Percentiles rank a stretch among this genome's conserved stretches.
Evolutionary conservation across 225 moss, liverwort and hornwort genomes (phyloP).

Genomic region (Marchantia paleacea): DNA sequence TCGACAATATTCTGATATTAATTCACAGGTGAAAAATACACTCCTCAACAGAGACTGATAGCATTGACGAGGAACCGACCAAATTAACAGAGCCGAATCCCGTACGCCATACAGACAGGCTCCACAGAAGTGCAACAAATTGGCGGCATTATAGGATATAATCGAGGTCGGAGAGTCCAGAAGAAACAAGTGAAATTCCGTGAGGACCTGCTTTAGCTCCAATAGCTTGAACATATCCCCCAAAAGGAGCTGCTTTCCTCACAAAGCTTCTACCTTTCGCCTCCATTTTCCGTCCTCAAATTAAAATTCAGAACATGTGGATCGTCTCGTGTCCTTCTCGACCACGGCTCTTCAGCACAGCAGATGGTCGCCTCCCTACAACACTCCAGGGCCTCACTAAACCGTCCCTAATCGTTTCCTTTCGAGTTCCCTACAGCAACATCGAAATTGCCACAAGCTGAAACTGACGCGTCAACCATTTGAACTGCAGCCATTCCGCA

Average conservation of each 20-base stretch:
- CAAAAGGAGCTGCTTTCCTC: conserved; percentile 42
- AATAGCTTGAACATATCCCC: conserved; percentile 50
- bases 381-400: no score
- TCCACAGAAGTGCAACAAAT: not conserved
- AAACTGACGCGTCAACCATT: no score
- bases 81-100: not conserved
- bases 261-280: conserved; percentile 63
- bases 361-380: no score
- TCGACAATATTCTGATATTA: not conserved
- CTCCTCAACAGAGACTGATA: not conserved
- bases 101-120: no score
- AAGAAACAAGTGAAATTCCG: conserved; percentile 73
- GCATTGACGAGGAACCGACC: not conserved
- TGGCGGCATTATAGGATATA: conserved; percentile 52
- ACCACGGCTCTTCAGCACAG: no score
- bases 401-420: no score
- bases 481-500: no score
- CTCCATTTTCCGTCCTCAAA: no score
- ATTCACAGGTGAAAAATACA: not conserved
- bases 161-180: conserved; percentile 84
- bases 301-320: not conserved
- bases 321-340: not conserved
- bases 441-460: no score
- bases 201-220: conserved; percentile 79
- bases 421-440: no score